phyloP scores from a whole-genome alignment of 2,329 filamentous ascomycete genomes.

The Talaromyces funiculosus region DNA sequence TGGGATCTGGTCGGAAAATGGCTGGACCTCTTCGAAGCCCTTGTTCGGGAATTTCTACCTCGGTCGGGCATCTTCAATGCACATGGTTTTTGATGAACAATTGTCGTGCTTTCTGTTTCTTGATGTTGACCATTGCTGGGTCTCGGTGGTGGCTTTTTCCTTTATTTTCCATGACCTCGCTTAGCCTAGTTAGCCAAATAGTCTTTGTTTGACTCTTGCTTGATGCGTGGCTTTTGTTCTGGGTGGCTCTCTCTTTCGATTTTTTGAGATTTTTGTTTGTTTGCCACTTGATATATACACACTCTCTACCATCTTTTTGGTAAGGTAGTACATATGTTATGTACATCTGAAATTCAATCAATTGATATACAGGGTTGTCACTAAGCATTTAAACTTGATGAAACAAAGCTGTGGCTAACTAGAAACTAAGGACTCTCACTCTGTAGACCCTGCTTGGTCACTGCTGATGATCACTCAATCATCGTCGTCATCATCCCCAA shows the following conservation, averaged over 20 bases:
- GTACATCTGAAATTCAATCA: not conserved
- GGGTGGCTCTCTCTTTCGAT: not conserved
- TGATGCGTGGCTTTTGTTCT: not conserved
- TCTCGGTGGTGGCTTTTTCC: not conserved
- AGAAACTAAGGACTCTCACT: not conserved
- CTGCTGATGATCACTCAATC: not conserved
- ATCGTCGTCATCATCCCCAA: not conserved
- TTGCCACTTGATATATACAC: not conserved
- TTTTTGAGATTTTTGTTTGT: not conserved
- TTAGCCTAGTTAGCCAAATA: not conserved
- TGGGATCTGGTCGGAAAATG: not conserved
- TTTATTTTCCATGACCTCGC: not conserved
- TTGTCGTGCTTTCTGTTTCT: not conserved
- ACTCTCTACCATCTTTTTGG: not conserved
- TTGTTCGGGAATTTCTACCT: not conserved
- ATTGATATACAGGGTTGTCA: not conserved
- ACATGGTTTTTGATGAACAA: not conserved
- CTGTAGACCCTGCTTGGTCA: not conserved
- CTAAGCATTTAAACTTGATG: not conserved
- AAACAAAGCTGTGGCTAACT: not conserved
- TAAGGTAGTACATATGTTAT: not conserved
- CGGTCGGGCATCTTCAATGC: not conserved
- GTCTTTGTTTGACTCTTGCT: not conserved
- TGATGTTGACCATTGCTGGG: not conserved
- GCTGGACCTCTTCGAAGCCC: not conserved